These are phyloP conservation scores for Moniliella sp. DNA, from an alignment of 1,284 basidiomycete genomes.

Conservation along the genomic window DNA sequence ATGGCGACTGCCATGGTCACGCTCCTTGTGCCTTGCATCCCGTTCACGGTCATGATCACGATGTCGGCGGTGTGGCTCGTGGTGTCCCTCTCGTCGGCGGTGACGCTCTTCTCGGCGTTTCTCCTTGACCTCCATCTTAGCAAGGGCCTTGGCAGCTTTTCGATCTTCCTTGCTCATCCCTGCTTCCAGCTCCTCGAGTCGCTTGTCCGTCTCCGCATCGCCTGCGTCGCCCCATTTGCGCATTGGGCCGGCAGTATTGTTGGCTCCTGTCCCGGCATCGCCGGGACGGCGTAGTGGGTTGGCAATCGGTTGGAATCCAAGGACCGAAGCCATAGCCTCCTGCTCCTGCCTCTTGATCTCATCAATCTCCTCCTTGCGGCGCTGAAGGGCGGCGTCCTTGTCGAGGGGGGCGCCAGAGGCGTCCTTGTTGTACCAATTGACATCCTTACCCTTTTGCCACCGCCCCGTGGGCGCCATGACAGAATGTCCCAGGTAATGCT, in stretches of 20 bases:
- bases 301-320: too few species aligned
- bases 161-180: constrained; percentile 11
- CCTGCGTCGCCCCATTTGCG: too few species aligned
- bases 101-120: background rate
- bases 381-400: constrained; percentile 5
- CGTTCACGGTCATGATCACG: too few species aligned
- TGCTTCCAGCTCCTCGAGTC: background rate
- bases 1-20: too few species aligned
- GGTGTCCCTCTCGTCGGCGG: too few species aligned
- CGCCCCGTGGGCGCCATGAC: constrained; percentile 27
- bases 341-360: constrained; percentile 22
- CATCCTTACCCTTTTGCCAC: constrained; percentile 27
- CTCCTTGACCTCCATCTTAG: constrained; percentile 7
- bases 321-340: constrained; percentile 22
- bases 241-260: too few species aligned
- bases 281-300: too few species aligned
- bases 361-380: constrained; percentile 14
- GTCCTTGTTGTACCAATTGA: constrained; percentile 31
- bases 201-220: background rate
- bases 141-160: constrained; percentile 10
- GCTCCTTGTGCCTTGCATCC: too few species aligned
- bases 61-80: too few species aligned
- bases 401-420: constrained; percentile 1
- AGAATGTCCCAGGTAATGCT: constrained; percentile 29
- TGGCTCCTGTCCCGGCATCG: too few species aligned